A percentile compares a stretch with the other conserved stretches of the same genome.
Conservation (phyloP, 805 yeast genomes). For the Ogataea nitratoaversa region DNA sequence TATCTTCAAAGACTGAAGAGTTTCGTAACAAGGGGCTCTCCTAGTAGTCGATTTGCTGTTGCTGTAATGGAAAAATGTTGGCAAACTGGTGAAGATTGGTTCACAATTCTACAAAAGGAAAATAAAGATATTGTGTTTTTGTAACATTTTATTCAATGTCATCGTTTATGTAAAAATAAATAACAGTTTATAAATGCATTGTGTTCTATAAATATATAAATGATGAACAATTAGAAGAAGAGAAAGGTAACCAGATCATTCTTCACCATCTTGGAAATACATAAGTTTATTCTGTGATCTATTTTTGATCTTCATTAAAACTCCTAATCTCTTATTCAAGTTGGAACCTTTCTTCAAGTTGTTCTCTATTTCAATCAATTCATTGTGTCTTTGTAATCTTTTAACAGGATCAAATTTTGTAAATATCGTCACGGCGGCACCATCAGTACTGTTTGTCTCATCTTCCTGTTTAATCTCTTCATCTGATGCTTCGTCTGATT, state of each 20-base stretch:
- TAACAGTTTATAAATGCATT: too few species aligned
- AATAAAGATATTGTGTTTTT: slow-evolving; percentile 43
- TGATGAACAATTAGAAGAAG: too few species aligned
- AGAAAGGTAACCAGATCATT: too few species aligned
- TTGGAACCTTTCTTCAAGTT: slow-evolving; percentile 65
- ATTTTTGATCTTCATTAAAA: slow-evolving; percentile 36
- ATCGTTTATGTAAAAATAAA: too few species aligned
- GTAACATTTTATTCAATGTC: slow-evolving; percentile 24
- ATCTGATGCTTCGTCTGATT: neutral
- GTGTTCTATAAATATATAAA: too few species aligned
- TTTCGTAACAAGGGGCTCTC: slow-evolving; percentile 40
- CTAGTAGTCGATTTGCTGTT: slow-evolving; percentile 25
- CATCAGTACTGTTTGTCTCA: slow-evolving; percentile 62
- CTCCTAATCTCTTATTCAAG: slow-evolving; percentile 61
- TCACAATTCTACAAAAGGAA: slow-evolving; percentile 37
- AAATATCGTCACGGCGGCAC: slow-evolving; percentile 28
- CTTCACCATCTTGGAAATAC: slow-evolving; percentile 8
- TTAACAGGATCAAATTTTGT: slow-evolving; percentile 66
- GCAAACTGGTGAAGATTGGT: slow-evolving; percentile 51
- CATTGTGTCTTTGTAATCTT: slow-evolving; percentile 74
- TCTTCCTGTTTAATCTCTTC: slow-evolving; percentile 7
- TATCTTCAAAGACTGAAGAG: slow-evolving; percentile 37
- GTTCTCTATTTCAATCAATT: slow-evolving; percentile 65
- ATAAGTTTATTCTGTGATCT: slow-evolving; percentile 14
- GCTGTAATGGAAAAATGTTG: slow-evolving; percentile 50